Conservation (phyloP, 2,329 filamentous ascomycete species). For the Drechslerella stenobrocha region DNA sequence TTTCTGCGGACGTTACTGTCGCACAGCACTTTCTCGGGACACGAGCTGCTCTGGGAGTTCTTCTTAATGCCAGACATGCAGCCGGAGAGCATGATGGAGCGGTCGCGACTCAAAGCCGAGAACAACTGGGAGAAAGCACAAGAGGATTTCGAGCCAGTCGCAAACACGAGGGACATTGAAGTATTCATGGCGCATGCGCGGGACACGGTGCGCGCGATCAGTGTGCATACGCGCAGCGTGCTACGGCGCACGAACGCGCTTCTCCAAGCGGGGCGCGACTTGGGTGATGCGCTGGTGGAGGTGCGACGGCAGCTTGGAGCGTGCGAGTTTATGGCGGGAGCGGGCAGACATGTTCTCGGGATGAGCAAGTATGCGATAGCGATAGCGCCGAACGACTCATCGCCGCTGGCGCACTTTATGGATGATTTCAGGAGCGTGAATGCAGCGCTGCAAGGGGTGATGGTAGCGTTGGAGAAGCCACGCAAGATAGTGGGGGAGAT, state of each 20-base stretch:
- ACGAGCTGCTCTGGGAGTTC: conserved; percentile 99
- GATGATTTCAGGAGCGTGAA: conserved; percentile 77
- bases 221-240: conserved; percentile 78
- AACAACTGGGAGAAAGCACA: conserved; percentile 78
- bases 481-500: conserved; percentile 77
- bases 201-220: conserved; percentile 83
- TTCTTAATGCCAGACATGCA: conserved; percentile 95
- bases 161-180: conserved; percentile 84
- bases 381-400: conserved; percentile 69
- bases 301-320: conserved; percentile 50
- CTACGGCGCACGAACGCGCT: conserved; percentile 67
- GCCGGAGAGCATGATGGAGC: conserved; percentile 82
- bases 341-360: conserved; percentile 65
- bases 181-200: conserved; percentile 88
- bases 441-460: conserved; percentile 78
- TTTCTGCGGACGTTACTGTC: conserved; percentile 83
- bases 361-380: conserved; percentile 72
- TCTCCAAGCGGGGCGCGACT: conserved; percentile 58
- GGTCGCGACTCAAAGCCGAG: conserved; percentile 83
- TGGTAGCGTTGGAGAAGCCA: conserved; percentile 77
- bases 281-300: conserved; percentile 56
- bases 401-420: conserved; percentile 73
- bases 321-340: conserved; percentile 51
- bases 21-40: conserved; percentile 90
- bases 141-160: conserved; percentile 84